These are phyloP conservation scores for Sideroxylon spinosum DNA, from an alignment of 179 eudicot genomes.

Conservation along the genomic window DNA sequence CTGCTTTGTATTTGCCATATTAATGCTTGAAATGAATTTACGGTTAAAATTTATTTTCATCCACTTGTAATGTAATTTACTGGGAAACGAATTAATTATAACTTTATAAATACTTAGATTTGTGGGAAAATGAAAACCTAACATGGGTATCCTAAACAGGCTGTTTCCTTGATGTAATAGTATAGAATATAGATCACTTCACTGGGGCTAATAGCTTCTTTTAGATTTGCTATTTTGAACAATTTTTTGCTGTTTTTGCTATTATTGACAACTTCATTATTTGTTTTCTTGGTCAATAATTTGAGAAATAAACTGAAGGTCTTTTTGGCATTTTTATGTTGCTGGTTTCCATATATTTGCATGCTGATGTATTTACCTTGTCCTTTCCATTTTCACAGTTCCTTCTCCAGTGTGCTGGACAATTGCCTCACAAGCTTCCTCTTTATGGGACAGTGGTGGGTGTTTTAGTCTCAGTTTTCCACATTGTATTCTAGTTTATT, in stretches of 20 bases:
- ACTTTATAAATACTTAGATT: neutral
- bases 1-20: neutral
- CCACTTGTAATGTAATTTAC: neutral
- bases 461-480: neutral
- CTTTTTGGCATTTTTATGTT: neutral
- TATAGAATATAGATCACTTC: neutral
- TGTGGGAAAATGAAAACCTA: neutral
- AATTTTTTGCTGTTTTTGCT: neutral
- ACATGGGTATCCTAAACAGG: neutral
- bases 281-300: neutral
- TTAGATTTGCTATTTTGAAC: neutral
- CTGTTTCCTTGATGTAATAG: neutral
- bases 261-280: neutral
- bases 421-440: conserved; percentile 93
- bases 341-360: neutral
- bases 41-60: neutral
- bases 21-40: neutral
- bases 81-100: neutral
- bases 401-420: conserved; percentile 84
- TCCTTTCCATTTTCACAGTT: conserved; percentile 42
- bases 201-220: neutral
- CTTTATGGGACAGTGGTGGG: conserved; percentile 88
- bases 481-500: neutral
- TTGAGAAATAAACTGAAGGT: neutral
- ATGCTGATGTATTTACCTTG: conserved; percentile 11